Evolutionary conservation across 345 rosid genomes (phyloP).

Genomic region (Dipteronia dyeriana): DNA sequence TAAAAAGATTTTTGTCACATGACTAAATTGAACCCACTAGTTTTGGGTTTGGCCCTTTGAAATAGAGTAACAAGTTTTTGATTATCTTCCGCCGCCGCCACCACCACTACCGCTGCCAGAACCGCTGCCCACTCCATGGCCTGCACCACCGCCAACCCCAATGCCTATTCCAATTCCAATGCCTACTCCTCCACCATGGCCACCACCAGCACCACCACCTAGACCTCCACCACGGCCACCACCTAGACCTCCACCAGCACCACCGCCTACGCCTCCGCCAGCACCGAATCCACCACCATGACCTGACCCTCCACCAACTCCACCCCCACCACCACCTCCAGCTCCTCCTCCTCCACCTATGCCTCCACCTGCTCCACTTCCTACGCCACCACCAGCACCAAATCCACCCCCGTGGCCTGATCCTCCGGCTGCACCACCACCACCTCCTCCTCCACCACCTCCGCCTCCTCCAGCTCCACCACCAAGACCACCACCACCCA

Average conservation of each 20-base stretch:
- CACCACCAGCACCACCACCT: conserved; percentile 22
- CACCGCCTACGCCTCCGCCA: conserved; percentile 23
- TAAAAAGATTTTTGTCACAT: not conserved
- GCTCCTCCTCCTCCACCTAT: conserved; percentile 44
- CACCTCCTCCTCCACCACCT: conserved; percentile 45
- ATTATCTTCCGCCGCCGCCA: conserved; percentile 18
- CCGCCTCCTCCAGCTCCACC: conserved; percentile 39
- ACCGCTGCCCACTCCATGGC: conserved; percentile 28
- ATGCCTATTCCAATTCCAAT: conserved; percentile 23
- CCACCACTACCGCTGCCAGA: conserved; percentile 32
- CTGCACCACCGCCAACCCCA: conserved; percentile 33
- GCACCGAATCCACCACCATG: conserved; percentile 18
- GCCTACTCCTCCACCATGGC: conserved; percentile 26
- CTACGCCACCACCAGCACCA: conserved; percentile 51
- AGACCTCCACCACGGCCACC: conserved; percentile 16
- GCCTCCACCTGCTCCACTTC: conserved; percentile 41
- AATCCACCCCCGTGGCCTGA: conserved; percentile 59
- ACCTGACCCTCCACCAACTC: conserved; percentile 24
- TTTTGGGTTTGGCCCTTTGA: not conserved
- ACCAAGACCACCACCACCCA: conserved; percentile 37
- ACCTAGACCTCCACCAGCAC: conserved; percentile 15
- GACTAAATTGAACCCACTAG: not conserved
- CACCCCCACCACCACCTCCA: conserved; percentile 40
- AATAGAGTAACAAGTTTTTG: not conserved
- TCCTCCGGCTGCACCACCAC: conserved; percentile 57